phyloP scores from a whole-genome alignment of 768 basidiomycete genomes.

The Serendipita sp. region DNA sequence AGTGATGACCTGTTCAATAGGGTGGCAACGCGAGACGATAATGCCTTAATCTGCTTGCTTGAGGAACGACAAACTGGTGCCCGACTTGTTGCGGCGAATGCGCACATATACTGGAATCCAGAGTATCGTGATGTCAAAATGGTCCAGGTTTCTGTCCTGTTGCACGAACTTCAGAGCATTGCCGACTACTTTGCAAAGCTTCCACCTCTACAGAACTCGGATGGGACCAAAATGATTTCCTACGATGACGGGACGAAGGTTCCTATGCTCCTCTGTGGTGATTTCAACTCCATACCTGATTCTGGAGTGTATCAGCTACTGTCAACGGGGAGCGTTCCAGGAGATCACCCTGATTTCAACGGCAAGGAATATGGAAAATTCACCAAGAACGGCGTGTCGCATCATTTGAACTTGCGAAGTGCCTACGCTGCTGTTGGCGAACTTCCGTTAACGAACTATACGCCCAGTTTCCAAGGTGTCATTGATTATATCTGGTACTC shows the following conservation, averaged over 20 bases:
- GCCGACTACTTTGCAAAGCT: conserved; percentile 69
- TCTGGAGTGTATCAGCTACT: conserved; percentile 90
- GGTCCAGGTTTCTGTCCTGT: conserved; percentile 79
- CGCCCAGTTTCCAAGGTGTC: conserved; percentile 69
- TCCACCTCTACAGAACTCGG: conserved; percentile 29
- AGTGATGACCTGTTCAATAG: conserved; percentile 99
- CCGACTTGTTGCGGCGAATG: conserved; percentile 75
- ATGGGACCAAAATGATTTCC: conserved; percentile 29
- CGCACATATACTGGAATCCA: conserved; percentile 88
- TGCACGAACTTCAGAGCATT: conserved; percentile 88
- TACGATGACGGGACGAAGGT: conserved; percentile 82
- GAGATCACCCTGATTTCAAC: conserved; percentile 84
- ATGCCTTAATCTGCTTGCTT: conserved; percentile 72
- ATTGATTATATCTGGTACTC: conserved; percentile 95
- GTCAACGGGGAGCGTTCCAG: conserved; percentile 46
- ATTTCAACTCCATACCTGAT: conserved; percentile 78
- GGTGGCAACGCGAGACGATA: conserved; percentile 85
- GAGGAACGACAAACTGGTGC: conserved; percentile 80
- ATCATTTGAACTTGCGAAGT: conserved; percentile 67
- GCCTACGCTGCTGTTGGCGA: conserved; percentile 54
- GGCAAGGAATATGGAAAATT: conserved; percentile 79
- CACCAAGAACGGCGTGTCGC: conserved; percentile 58
- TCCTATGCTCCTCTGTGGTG: conserved; percentile 82
- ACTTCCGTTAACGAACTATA: conserved; percentile 72
- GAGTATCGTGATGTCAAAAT: conserved; percentile 91